phyloP scores from a whole-genome alignment of 2,329 filamentous ascomycete genomes.

The Colletotrichum chlorophyti region DNA sequence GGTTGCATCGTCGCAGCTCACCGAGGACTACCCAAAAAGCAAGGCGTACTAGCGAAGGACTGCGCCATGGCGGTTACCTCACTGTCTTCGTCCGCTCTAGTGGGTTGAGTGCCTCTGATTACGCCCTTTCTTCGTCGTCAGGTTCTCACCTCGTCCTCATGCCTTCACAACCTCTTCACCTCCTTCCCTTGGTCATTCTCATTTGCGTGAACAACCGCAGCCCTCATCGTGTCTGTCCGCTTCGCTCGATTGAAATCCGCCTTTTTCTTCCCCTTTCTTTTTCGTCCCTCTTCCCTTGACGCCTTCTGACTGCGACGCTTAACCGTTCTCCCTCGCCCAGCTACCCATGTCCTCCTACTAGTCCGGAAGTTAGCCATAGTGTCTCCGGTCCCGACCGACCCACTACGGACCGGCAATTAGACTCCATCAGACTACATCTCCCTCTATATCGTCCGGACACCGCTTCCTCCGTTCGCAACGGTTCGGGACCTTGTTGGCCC shows the following conservation, averaged over 20 bases:
- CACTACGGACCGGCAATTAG: conserved; percentile 20
- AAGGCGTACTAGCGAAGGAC: conserved; percentile 10
- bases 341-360: conserved; percentile 11
- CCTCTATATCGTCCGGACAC: not conserved
- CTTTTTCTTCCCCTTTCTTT: conserved; percentile 19
- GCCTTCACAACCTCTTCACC: not conserved
- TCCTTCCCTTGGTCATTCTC: no score
- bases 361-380: not conserved
- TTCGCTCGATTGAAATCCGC: conserved; percentile 8
- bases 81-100: not conserved
- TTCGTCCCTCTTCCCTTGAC: not conserved
- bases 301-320: not conserved
- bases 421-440: not conserved
- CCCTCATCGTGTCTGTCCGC: not conserved
- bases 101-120: not conserved
- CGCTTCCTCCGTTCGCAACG: not conserved
- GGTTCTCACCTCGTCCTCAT: not conserved
- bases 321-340: not conserved
- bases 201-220: conserved; percentile 17
- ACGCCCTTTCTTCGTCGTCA: not conserved
- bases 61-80: conserved; percentile 2
- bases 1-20: not conserved
- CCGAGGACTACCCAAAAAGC: conserved; percentile 11
- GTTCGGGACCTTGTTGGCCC: not conserved
- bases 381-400: conserved; percentile 21